Base-by-base conservation (phyloP, 108 stramenopile species). In the Fragilaria radians region DNA sequence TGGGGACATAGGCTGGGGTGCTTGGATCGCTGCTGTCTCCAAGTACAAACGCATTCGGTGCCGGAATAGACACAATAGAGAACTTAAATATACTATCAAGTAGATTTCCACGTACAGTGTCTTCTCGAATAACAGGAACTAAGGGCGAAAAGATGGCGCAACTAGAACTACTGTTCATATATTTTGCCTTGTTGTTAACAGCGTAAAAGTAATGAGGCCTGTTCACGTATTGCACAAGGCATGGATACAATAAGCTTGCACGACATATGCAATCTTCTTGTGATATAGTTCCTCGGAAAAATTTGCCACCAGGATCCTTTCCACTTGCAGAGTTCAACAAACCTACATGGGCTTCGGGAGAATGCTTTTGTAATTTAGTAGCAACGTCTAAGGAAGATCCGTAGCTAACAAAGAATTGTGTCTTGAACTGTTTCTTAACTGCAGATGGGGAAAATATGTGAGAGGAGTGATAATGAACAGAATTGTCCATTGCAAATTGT, bases 241-340 rank as follows among this genome's bases (percentile, higher is more conserved):
- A 74, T 5, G 77, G 70, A 59, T 78, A 78, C 46, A 78, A 48
- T 50, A 78, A 67, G 28, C 62, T 69, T 3, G 77, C 77, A 33
- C 77, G 47, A 25, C 77, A 78, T 23, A 78, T 52, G 36, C 71
- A 68, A 63, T 78, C 77, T 57, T 78, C 77, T 48, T 78, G 77
- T 0, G 61, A 63, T 1, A 78, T 61, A 0, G 77, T 78, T 0
- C 77, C 77, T 34, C 73, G 63, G 28, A 71, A 59, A 45, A 78
- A 72, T 2, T 72, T 68, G 23, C 76, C 76, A 2, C 73, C 77
- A 22, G 77, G 77, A 27, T 65, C 62, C 14, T 73, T 78, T 5
- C 66, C 66, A 1, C 64, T 66, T 2, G 72, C 77, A 1, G 77
- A 78, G 46, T 78, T 74, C 3, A 78, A 54, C 0, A 78, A 65